Conservation (phyloP, 2,329 filamentous ascomycete genomes). For the Curvularia spicifera region DNA sequence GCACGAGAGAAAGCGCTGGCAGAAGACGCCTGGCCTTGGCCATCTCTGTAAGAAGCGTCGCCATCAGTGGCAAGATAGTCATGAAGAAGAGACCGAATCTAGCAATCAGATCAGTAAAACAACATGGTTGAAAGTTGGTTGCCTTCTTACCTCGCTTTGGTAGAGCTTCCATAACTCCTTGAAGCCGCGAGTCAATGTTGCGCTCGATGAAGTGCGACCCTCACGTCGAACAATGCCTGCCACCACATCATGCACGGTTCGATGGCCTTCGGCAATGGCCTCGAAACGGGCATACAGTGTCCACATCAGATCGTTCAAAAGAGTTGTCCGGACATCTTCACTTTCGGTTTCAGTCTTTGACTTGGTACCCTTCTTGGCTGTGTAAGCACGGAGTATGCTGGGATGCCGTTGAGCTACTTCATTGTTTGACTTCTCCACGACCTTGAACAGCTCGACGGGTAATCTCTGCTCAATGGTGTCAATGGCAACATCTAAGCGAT, state of each 20-base stretch:
- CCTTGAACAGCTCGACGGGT: constrained; percentile 89
- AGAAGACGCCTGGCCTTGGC: constrained; percentile 56
- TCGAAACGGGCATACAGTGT: constrained; percentile 96
- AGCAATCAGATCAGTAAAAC: constrained; percentile 8
- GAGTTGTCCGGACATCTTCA: constrained; percentile 76
- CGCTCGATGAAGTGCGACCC: constrained; percentile 62
- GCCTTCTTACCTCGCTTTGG: constrained; percentile 74
- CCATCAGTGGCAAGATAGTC: constrained; percentile 95
- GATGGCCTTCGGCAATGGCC: constrained; percentile 93
- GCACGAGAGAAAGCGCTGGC: constrained; percentile 62
- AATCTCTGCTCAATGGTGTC: constrained; percentile 91
- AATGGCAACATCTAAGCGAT: constrained; percentile 81
- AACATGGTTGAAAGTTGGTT: too few species aligned
- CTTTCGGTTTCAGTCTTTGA: constrained; percentile 66
- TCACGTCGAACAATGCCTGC: constrained; percentile 85
- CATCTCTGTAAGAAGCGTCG: constrained; percentile 67
- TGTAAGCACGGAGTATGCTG: constrained; percentile 67
- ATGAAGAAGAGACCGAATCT: constrained; percentile 87
- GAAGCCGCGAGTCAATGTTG: constrained; percentile 81
- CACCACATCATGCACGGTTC: constrained; percentile 91
- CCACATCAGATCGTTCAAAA: constrained; percentile 90
- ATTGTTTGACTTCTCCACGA: constrained; percentile 93
- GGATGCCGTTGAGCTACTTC: constrained; percentile 94
- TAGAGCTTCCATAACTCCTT: constrained; percentile 98
- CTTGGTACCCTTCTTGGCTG: constrained; percentile 65